A percentile compares a stretch with the other conserved stretches of the same genome.
Conservation (phyloP, 352 stramenopile species). For the Pythium guiyangense region DNA sequence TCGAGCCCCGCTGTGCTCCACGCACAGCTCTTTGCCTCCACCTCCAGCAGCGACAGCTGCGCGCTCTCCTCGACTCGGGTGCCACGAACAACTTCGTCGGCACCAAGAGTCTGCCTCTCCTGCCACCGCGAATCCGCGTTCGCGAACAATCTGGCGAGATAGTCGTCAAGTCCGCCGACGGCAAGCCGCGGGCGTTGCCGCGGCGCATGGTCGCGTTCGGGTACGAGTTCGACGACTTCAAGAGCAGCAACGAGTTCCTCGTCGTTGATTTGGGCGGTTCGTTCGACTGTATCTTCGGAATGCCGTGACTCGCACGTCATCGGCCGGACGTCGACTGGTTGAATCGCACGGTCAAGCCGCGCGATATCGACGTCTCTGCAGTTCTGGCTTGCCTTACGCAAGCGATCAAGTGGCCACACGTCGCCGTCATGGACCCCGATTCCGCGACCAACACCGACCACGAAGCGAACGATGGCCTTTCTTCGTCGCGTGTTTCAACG, state of each 20-base stretch:
- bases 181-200: conserved; percentile 8
- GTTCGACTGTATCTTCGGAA: too few relatives aligned
- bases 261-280: too few relatives aligned
- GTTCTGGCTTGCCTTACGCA: conserved; percentile 11
- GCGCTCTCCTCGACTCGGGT: background rate
- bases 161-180: background rate
- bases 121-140: background rate
- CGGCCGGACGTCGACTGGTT: too few relatives aligned
- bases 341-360: too few relatives aligned
- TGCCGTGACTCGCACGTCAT: too few relatives aligned
- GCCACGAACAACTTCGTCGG: background rate
- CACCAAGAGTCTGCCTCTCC: background rate
- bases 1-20: background rate
- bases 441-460: conserved; percentile 6
- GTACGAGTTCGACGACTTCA: too few relatives aligned
- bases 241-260: too few relatives aligned
- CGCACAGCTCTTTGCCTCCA: conserved; percentile 13
- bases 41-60: conserved; percentile 7
- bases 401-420: too few relatives aligned
- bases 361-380: too few relatives aligned
- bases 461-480: too few relatives aligned
- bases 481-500: too few relatives aligned
- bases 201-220: too few relatives aligned
- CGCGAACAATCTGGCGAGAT: background rate
- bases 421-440: conserved; percentile 16